Evolutionary conservation across 2,329 filamentous ascomycete species (phyloP), one percentile per base, ranked within the genome.

Genomic region (Xylariales sp.): DNA sequence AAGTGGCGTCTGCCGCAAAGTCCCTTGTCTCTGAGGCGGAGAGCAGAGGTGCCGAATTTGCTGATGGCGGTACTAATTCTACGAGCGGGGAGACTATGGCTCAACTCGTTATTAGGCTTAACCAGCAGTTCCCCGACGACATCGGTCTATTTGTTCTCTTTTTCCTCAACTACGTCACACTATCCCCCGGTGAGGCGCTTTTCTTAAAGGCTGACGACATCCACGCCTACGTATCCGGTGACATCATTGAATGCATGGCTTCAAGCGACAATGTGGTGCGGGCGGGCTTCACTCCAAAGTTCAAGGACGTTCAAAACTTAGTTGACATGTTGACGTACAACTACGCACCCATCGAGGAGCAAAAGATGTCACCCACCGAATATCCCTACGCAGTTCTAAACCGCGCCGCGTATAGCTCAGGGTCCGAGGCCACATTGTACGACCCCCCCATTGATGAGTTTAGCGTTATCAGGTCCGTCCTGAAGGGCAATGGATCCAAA

Each of bases 211-310:
- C 96, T 6, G 95, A 99, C 77, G 96, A 98, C 77, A 98, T 98
- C 75, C 96, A 99, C 79, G 96, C 96, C 56, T 99, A 99, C 80
- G 82, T 97, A 50, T 93, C 91, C 2, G 93, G 93, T 67, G 95
- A 99, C 77, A 97, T 99, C 74, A 94, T 99, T 78, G 96, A 99
- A 82, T 99, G 96, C 84, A 99, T 99, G 96, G 96, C 96, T 0
- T 91, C 93, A 8, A 97, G 93, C n/a, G 96, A 99, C 86, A 99
- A 99, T 73, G 96, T 99, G 43, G 94, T 99, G 59, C 93, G 96
- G 64, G 96, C 96, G 0, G 96, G 96, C 50, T 96, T 99, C 81
- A 99, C 96, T 0, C 96, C 96, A 64, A 99, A 99, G 80, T 99
- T 97, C 87, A 97, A 98, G 83, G 96, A 99, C 74, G 93, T 98